Evolutionary conservation across 805 yeast species (phyloP).

Genomic region (Schizosaccharomyces japonicus): DNA sequence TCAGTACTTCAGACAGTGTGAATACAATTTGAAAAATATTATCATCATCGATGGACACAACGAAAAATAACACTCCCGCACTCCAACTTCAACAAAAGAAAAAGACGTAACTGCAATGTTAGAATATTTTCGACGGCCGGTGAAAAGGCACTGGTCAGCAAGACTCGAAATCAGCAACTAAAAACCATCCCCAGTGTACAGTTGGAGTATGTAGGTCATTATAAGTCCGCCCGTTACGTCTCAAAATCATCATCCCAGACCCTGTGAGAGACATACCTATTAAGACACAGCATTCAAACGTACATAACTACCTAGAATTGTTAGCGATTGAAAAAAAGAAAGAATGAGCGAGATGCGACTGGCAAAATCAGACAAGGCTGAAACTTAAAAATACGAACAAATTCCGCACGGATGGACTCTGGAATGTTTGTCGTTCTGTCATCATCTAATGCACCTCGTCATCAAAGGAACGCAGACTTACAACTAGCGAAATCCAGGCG

Average conservation of each 20-base stretch:
- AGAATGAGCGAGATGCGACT: background rate
- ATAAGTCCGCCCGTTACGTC: constrained; percentile 4
- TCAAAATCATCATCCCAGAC: background rate
- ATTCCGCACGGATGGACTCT: background rate
- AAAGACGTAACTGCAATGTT: background rate
- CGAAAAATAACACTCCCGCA: background rate
- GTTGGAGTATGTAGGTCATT: background rate
- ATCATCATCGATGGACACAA: background rate
- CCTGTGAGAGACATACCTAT: too few species aligned
- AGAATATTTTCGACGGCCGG: background rate
- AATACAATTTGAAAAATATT: background rate
- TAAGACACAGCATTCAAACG: too few species aligned
- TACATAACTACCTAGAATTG: background rate
- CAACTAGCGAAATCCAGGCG: too few species aligned
- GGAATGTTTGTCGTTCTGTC: constrained; percentile 1
- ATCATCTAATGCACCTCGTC: background rate
- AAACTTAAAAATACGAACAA: background rate
- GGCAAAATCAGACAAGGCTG: constrained; percentile 3
- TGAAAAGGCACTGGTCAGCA: background rate
- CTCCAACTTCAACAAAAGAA: background rate
- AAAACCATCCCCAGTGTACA: background rate
- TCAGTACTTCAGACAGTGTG: constrained; percentile 5
- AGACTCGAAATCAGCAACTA: background rate
- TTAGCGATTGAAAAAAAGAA: background rate
- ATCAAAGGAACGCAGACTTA: background rate